Percentiles rank a stretch among this genome's conserved stretches.
Evolutionary conservation across 2,329 filamentous ascomycete species (phyloP).

Genomic region (Orbilia quercus): DNA sequence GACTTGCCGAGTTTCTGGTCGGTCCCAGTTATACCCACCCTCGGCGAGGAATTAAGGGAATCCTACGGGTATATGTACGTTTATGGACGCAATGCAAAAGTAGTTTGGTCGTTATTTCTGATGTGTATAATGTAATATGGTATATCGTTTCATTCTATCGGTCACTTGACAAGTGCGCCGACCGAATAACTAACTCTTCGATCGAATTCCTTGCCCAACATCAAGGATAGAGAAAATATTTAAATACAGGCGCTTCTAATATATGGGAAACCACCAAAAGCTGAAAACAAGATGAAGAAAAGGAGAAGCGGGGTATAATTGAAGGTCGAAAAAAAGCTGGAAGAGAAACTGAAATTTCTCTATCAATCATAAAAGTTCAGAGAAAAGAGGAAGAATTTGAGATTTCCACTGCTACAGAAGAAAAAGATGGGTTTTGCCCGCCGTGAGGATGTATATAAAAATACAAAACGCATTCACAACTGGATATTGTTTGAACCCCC

Average conservation of each 20-base stretch:
- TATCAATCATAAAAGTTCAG: background rate
- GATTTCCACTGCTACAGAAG: background rate
- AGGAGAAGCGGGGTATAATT: background rate
- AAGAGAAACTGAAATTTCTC: background rate
- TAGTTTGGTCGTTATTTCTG: background rate
- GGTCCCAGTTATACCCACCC: no score
- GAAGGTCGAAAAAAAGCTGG: constrained; percentile 12
- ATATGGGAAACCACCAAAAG: constrained; percentile 8
- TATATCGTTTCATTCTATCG: background rate
- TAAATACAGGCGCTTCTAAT: constrained; percentile 48
- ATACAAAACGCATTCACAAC: constrained; percentile 13
- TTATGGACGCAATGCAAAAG: no score
- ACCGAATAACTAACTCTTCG: no score
- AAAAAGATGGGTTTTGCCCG: constrained; percentile 5
- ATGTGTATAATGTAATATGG: background rate
- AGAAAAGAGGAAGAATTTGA: no score
- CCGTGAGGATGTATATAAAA: constrained; percentile 18
- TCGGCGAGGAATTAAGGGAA: no score
- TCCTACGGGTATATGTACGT: no score
- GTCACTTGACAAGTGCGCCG: constrained; percentile 16
- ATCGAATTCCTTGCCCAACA: constrained; percentile 13
- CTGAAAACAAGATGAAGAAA: background rate
- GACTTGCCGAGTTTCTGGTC: no score
- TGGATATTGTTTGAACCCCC: constrained; percentile 6
- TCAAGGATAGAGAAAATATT: no score